A percentile compares a stretch with the other conserved stretches of the same genome.
Evolutionary conservation across 169 alveolate species (phyloP).

Genomic region (Theileria parva): DNA sequence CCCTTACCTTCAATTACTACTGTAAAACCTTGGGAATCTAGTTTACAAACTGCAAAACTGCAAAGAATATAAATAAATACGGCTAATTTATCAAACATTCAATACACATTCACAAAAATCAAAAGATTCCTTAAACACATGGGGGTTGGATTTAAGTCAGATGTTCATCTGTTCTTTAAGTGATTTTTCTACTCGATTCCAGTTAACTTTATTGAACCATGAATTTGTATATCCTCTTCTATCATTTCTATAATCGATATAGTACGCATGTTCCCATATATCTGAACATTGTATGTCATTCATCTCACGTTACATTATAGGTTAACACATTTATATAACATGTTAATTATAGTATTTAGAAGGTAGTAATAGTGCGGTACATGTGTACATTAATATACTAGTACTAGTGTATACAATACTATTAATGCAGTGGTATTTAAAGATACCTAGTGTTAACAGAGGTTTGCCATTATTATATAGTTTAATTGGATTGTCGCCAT

Average conservation of each 20-base stretch:
- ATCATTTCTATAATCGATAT: slow-evolving; percentile 87
- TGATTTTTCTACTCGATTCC: slow-evolving; percentile 45
- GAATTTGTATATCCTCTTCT: slow-evolving; percentile 73
- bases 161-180: neutral
- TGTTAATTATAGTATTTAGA: neutral
- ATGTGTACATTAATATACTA: neutral
- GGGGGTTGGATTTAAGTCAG: neutral
- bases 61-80: neutral
- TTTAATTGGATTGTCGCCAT: slow-evolving; percentile 86
- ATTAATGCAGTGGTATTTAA: neutral
- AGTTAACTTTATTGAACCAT: slow-evolving; percentile 49
- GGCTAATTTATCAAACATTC: neutral
- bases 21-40: neutral
- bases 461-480: slow-evolving; percentile 77
- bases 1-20: neutral
- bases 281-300: slow-evolving; percentile 69
- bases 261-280: slow-evolving; percentile 95
- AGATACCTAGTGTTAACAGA: slow-evolving; percentile 74
- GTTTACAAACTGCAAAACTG: neutral
- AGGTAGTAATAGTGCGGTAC: no score
- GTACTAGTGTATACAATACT: neutral
- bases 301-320: slow-evolving; percentile 7
- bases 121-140: neutral
- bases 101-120: neutral
- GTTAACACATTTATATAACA: slow-evolving; percentile 1